Percentiles rank a stretch among this genome's conserved stretches.
These are phyloP conservation scores for Mimosa bimucronata DNA, from an alignment of 306 rosid genomes.

Conservation along the genomic window DNA sequence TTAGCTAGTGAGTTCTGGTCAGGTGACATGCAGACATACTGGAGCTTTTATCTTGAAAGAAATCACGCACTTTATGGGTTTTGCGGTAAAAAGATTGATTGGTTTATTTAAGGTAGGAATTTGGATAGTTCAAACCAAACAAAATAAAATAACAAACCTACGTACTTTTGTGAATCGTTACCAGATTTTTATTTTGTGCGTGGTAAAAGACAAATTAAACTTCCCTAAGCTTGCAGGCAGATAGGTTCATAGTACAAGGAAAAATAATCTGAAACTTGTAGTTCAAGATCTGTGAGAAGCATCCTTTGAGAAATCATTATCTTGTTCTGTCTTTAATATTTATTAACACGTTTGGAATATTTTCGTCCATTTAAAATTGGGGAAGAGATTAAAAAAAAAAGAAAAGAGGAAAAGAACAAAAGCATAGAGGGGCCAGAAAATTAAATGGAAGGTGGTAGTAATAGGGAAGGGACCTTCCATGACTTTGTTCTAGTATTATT, in stretches of 20 bases:
- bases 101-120: neutral
- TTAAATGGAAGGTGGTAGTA: conserved; percentile 2
- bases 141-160: neutral
- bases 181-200: neutral
- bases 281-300: neutral
- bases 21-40: neutral
- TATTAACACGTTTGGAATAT: neutral
- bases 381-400: neutral
- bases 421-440: neutral
- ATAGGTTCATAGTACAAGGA: neutral
- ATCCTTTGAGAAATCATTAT: neutral
- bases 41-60: neutral
- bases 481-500: neutral
- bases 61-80: neutral
- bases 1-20: neutral
- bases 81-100: neutral
- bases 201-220: neutral
- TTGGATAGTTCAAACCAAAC: neutral
- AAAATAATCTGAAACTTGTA: neutral
- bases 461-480: neutral
- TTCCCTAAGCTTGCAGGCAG: conserved; percentile 7
- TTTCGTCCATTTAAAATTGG: neutral
- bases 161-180: neutral
- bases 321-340: neutral
- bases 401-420: neutral